Base-by-base conservation (phyloP, 2,329 filamentous ascomycete species). In the Talaromyces sp. region DNA sequence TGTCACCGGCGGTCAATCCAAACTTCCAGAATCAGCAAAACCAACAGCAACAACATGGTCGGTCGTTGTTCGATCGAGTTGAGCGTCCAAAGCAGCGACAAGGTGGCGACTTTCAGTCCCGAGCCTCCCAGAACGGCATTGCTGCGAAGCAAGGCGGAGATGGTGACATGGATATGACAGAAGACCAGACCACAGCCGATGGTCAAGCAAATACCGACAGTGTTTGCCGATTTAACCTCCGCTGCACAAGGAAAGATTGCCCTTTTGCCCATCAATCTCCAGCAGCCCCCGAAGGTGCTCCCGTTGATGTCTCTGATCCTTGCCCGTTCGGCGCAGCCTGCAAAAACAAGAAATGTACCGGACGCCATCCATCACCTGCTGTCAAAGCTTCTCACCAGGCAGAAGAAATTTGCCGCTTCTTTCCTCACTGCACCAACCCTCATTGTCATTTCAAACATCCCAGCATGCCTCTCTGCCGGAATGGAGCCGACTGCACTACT, bases 201-300 rank as follows among this genome's bases (percentile, higher is more conserved):
- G 74, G 73, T 25, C 78, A 85, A 78, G 74, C 87, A 82, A 81
- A 83, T 1, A 81, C 83, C 6, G 86, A 91, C 58, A 90, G 84
- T 15, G 82, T 94, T 67, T 99, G 95, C 86, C 92, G 90, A 73
- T 99, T 88, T 83, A 97, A 98, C 80, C 82, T 95, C 62, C 84
- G 86, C 68, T 99, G 95, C 82, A 91, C 90, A 45, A 96, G 96
- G 78, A 88, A 87, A 70, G 91, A 96, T 67, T 99, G 95, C 81
- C 90, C 89, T 69, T 99, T 92, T 76, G 95, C 92, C 19, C 95
- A 99, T 74, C 94, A 97, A 80, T 97, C 93, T 17, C 93, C 95
- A 1, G 93, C 91, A 2, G 93, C 94, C 37, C 90, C 92, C 3
- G 89, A 90, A 2, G 91, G 90, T 33, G 86, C 86, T 2, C 85